Evolutionary conservation across 2,329 filamentous ascomycete species (phyloP).

Genomic region (Hymenoscyphus linearis): DNA sequence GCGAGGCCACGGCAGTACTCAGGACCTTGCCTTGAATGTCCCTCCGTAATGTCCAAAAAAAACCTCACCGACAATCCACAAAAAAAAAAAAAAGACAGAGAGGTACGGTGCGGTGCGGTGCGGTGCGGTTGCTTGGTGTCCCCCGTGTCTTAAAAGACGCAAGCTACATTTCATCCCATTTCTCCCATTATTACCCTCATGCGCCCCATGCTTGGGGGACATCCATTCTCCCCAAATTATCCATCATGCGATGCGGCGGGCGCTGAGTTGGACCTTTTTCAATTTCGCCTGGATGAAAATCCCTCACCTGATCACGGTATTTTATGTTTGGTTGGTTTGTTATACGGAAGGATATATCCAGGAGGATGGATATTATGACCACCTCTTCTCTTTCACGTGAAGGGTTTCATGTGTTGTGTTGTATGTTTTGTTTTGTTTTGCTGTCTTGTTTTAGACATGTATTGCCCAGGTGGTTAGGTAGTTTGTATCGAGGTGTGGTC

Average conservation of each 20-base stretch:
- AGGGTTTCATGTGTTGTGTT: no score
- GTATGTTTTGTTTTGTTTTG: no score
- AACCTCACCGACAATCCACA: neutral
- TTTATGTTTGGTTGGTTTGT: neutral
- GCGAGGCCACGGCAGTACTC: neutral
- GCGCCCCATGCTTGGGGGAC: neutral
- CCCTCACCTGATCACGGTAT: neutral
- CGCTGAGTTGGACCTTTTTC: no score
- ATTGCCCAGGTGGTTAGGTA: no score
- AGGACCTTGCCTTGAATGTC: no score
- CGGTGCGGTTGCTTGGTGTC: neutral
- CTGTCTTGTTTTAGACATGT: no score
- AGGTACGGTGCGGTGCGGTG: no score
- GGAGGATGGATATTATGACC: no score
- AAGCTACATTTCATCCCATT: neutral
- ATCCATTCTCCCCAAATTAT: neutral
- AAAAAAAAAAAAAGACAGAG: neutral
- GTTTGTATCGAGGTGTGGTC: no score
- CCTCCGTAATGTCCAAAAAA: no score
- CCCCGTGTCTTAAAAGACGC: conserved; percentile 1
- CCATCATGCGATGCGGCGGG: neutral
- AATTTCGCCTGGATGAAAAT: neutral
- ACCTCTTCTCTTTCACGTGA: no score
- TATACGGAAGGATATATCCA: neutral
- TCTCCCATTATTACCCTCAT: neutral